phyloP scores from a whole-genome alignment of 1,284 basidiomycete species.

The Puccinia horiana region DNA sequence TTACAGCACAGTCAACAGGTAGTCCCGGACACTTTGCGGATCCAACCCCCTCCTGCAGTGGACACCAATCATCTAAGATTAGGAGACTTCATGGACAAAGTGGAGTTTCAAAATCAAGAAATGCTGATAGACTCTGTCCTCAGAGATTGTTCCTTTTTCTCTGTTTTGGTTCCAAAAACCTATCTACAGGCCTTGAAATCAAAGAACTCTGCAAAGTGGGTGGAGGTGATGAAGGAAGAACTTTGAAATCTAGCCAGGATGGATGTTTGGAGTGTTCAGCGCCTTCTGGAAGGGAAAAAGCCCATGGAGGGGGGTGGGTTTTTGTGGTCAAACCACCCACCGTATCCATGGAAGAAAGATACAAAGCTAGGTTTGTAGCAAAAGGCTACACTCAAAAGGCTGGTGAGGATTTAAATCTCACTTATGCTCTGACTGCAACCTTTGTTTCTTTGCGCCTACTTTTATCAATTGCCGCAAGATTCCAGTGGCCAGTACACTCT shows the following conservation, averaged over 20 bases:
- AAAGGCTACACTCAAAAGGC: constrained; percentile 6
- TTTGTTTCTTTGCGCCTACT: not conserved
- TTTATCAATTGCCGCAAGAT: not conserved
- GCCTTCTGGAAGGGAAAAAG: not conserved
- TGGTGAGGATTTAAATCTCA: not conserved
- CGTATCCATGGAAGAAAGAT: not conserved
- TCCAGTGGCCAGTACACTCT: not conserved
- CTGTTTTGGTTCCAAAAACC: not conserved
- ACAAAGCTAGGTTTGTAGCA: constrained; percentile 27
- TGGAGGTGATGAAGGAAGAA: not conserved
- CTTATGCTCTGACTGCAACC: constrained; percentile 22
- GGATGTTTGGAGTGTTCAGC: constrained; percentile 5
- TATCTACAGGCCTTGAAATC: not conserved
- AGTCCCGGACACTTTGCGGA: too few relatives aligned
- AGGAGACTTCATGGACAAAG: constrained; percentile 5
- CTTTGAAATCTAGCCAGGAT: constrained; percentile 4
- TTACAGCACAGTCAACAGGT: not conserved
- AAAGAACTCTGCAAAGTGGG: not conserved
- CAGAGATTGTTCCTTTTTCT: not conserved
- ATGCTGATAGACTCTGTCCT: not conserved
- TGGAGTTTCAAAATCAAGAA: not conserved
- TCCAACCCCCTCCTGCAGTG: too few relatives aligned
- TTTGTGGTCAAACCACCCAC: not conserved
- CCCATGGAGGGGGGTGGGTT: not conserved
- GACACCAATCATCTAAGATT: too few relatives aligned